Evolutionary conservation across 202 grass and related monocot genomes (phyloP).

Genomic region (Schoenoplectus triqueter): DNA sequence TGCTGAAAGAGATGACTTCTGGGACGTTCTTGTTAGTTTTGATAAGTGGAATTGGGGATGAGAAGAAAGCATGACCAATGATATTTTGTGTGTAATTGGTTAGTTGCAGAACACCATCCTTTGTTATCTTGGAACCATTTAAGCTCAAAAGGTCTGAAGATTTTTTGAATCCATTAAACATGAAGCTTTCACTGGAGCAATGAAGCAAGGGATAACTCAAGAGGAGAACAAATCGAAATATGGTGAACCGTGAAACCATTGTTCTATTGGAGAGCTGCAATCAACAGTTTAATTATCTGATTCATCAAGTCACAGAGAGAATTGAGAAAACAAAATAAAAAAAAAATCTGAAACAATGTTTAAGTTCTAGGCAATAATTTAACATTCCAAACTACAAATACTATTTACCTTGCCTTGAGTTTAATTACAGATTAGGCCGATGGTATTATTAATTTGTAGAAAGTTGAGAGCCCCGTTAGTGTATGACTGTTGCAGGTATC

Average conservation of each 20-base stretch:
- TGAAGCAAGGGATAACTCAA: slow-evolving; percentile 1
- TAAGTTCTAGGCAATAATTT: not conserved
- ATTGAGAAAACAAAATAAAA: not conserved
- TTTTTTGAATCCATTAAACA: slow-evolving; percentile 57
- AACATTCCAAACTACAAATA: no score
- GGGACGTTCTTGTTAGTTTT: not conserved
- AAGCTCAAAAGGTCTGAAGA: slow-evolving; percentile 45
- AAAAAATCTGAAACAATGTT: not conserved
- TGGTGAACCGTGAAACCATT: not conserved
- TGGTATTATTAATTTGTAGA: not conserved
- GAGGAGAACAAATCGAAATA: slow-evolving; percentile 7
- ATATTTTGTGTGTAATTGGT: slow-evolving; percentile 51
- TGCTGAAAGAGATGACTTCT: slow-evolving; percentile 49
- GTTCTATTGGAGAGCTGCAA: not conserved
- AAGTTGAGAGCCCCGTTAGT: not conserved
- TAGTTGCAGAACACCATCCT: slow-evolving; percentile 55
- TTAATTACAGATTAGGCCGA: not conserved
- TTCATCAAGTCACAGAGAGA: not conserved
- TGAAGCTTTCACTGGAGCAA: slow-evolving; percentile 32
- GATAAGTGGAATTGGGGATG: slow-evolving; percentile 36
- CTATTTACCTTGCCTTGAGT: not conserved
- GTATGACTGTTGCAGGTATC: not conserved
- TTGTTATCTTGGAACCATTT: slow-evolving; percentile 43
- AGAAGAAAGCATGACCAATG: slow-evolving; percentile 54
- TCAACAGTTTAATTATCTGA: not conserved